Evolutionary conservation across 2,329 filamentous ascomycete species (phyloP).

Genomic region (Tricladium varicosporioides): DNA sequence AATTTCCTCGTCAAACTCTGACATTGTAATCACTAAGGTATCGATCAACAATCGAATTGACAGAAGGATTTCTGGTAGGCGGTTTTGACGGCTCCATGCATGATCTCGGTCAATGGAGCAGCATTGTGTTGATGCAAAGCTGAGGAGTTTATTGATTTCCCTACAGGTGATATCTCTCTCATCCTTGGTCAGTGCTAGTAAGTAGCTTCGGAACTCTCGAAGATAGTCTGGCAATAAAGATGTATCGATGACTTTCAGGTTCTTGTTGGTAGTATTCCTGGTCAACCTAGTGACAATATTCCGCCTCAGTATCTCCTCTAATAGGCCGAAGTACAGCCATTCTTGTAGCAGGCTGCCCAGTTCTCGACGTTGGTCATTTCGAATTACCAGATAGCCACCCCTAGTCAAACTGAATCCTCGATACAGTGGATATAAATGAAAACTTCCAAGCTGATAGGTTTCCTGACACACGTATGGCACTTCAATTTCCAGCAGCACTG

Average conservation of each 20-base stretch:
- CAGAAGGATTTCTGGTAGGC: background rate
- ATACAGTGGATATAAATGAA: no score
- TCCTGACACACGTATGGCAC: no score
- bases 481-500: no score
- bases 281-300: background rate
- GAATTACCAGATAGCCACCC: background rate
- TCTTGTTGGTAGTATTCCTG: no score
- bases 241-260: background rate
- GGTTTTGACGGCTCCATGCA: background rate
- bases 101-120: background rate
- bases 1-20: background rate
- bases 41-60: conserved; percentile 2
- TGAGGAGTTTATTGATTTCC: background rate
- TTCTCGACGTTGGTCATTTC: background rate
- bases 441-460: no score
- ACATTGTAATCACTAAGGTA: background rate
- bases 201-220: background rate
- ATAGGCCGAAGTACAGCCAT: conserved; percentile 3
- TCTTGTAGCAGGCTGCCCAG: conserved; percentile 1
- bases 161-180: background rate
- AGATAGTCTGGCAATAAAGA: background rate
- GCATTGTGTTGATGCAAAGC: background rate
- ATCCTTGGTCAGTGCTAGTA: background rate
- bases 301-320: background rate
- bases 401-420: no score